A percentile compares a stretch with the other conserved stretches of the same genome.
phyloP scores from a whole-genome alignment of 805 yeast species.

The Cyberlindnera mycetangii region DNA sequence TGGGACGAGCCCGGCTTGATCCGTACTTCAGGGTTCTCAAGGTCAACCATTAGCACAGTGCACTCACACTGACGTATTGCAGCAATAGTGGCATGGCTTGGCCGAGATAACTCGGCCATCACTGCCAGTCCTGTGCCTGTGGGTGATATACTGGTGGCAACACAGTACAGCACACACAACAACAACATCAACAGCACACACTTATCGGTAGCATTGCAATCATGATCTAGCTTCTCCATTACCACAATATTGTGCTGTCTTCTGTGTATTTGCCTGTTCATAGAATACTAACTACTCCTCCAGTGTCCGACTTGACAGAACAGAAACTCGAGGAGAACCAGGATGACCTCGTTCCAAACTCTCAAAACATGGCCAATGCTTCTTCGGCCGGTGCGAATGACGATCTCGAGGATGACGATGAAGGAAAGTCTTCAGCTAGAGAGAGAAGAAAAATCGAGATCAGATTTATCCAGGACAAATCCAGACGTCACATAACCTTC shows the following conservation, averaged over 20 bases:
- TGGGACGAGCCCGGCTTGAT: constrained; percentile 15
- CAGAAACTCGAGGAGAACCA: constrained; percentile 23
- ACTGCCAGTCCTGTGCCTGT: no score
- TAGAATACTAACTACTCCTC: constrained; percentile 9
- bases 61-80: not conserved
- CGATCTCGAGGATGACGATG: constrained; percentile 46
- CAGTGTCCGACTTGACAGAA: constrained; percentile 27
- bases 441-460: constrained; percentile 92
- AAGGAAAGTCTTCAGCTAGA: constrained; percentile 42
- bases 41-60: not conserved
- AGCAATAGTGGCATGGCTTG: not conserved
- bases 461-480: constrained; percentile 95
- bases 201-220: no score
- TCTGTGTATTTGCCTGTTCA: not conserved
- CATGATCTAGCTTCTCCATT: no score
- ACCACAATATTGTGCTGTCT: no score
- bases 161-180: no score
- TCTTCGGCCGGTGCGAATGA: constrained; percentile 16
- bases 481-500: constrained; percentile 96
- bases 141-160: no score
- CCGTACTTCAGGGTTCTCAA: not conserved
- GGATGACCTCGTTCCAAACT: constrained; percentile 24
- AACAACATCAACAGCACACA: no score
- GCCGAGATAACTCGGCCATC: no score
- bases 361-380: constrained; percentile 7